Evolutionary conservation across 164 flowering plant species (phyloP), one percentile per base, ranked within the genome.

Genomic region (Malania oleifera): DNA sequence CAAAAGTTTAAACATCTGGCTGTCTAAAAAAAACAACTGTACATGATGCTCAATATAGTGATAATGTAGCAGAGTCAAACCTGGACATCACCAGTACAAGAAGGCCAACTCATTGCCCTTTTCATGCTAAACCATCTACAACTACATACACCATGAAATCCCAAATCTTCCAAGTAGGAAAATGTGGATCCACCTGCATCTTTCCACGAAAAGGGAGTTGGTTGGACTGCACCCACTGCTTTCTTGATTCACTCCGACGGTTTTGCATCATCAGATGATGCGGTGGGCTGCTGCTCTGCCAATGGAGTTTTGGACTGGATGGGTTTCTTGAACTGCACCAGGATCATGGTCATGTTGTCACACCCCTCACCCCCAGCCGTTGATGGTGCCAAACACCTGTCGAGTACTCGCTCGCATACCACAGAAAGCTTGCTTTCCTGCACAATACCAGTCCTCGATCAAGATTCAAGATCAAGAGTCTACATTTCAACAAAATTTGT

Each of bases 291-390:
- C 54, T 79, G 73, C 19, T 75, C 76, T 25, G 54, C 34, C 8
- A 74, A 31, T 22, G 70, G 9, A 53, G 18, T n/a, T n/a, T n/a
- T 24, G 6, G 75, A 37, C 13, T 46, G 67, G 43, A 63, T 45
- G 22, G 83, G 75, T 70, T 88, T 95, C 80, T 85, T 88, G 67
- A 95, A 87, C 79, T 87, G 91, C 51, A 95, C 98, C 67, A 95
- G 57, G 64, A 95, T 84, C 96, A 95, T 95, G 37, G 99, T 95
- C 98, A 95, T 95, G 76, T 95, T 95, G 71, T 95, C 99, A 15
- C 99, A 95, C 52, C 99, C 99, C 63, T 89, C 98, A 1, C 97
- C 97, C 34, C 82, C 80, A 9, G 83, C 83, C 0, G 96, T 90
- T 25, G 93, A 78, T 44, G 98, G 99, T 11, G 99, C 99, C 75